A percentile compares a stretch with the other conserved stretches of the same genome.
Evolutionary conservation across 805 yeast genomes (phyloP).

Genomic region (Suhomyces faveliae): DNA sequence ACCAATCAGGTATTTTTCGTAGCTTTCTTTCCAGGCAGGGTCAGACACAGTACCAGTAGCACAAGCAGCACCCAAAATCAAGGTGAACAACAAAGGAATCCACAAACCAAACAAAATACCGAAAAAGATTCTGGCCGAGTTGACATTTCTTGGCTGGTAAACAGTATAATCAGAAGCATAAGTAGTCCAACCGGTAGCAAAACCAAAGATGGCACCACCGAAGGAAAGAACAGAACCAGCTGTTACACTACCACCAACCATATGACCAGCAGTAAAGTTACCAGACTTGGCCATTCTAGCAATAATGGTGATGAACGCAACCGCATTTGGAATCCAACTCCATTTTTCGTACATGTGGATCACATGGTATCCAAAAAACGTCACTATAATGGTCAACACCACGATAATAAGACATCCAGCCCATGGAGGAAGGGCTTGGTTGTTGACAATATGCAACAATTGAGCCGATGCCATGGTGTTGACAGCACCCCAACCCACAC

Average conservation of each 20-base stretch:
- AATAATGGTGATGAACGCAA: constrained; percentile 73
- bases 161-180: constrained; percentile 91
- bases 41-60: constrained; percentile 59
- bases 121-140: constrained; percentile 57
- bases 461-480: constrained; percentile 90
- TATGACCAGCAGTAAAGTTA: constrained; percentile 46
- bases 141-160: constrained; percentile 71
- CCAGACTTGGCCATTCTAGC: constrained; percentile 70
- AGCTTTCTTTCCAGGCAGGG: constrained; percentile 48
- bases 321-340: constrained; percentile 83
- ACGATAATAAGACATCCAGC: constrained; percentile 82
- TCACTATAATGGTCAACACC: constrained; percentile 63
- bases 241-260: constrained; percentile 55
- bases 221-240: constrained; percentile 78
- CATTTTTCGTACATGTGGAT: constrained; percentile 82
- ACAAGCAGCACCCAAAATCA: constrained; percentile 85
- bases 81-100: constrained; percentile 67
- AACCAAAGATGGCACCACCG: constrained; percentile 83
- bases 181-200: constrained; percentile 93
- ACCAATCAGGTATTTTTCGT: constrained; percentile 61
- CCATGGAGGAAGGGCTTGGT: constrained; percentile 74
- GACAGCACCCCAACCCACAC: constrained; percentile 95
- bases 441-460: constrained; percentile 72
- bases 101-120: constrained; percentile 63
- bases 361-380: constrained; percentile 80